Base-by-base conservation (phyloP, 345 rosid genomes). In the Excoecaria cochinchinensis region DNA sequence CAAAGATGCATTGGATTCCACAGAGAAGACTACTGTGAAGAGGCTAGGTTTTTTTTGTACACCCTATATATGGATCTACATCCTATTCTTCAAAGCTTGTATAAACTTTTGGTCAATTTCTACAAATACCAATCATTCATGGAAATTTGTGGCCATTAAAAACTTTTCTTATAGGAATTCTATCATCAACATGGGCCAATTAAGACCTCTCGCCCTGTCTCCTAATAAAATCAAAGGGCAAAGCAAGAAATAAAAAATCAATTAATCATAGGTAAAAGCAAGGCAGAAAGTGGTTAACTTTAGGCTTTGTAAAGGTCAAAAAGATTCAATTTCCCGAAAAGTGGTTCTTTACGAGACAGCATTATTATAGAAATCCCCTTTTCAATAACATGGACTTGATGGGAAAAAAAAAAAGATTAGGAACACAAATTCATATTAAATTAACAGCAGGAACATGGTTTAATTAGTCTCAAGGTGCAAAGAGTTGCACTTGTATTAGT, bases 251-350 rank as follows among this genome's bases (percentile, higher is more conserved):
- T 21, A 44, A 73, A 36, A 39, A 8, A 76, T 60, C 19, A 65
- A 73, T 47, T 22, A 74, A 73, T 65, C 82, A 79, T 52, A 48
- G 77, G 73, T 25, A 39, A 75, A 82, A 80, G 80, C 81, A 78
- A 76, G 25, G 59, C 70, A 74, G 50, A 68, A 78, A 82, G 80
- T 67, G 64, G 76, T 74, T 66, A 70, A 53, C 80, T 86, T 82
- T 78, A 74, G 51, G 60, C 78, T 78, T 75, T 75, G 67, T 39
- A 71, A 87, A 84, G 82, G 90, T 87, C 90, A 85, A 85, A 83
- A 87, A 77, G 88, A 61, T 84, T 65, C 87, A 79, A 83, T 85
- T 83, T 80, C 86, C 88, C 76, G 75, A 77, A 87, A 85, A 80
- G 38, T 3, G 10, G 31, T 59, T 69, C 83, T 79, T 84, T 82